phyloP scores from a whole-genome alignment of 1,139 yeast genomes.

The Suhomyces panamericanus region DNA sequence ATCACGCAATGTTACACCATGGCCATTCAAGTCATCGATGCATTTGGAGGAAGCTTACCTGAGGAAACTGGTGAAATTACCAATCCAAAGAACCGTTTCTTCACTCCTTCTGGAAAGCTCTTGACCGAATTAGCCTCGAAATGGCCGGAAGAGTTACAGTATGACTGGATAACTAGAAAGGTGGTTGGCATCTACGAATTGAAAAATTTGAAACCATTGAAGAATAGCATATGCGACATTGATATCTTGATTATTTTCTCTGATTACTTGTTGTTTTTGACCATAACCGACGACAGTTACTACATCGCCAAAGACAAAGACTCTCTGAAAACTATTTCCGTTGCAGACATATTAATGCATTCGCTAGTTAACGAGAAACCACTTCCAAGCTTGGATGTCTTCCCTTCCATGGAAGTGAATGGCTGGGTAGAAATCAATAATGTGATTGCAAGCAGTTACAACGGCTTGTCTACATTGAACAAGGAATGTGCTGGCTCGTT shows the following conservation, averaged over 20 bases:
- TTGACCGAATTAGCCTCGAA: conserved; percentile 77
- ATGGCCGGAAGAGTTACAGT: conserved; percentile 87
- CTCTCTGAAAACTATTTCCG: conserved; percentile 55
- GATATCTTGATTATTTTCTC: conserved; percentile 76
- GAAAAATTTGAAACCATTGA: conserved; percentile 29
- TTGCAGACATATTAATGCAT: conserved; percentile 84
- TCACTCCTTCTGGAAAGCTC: conserved; percentile 89
- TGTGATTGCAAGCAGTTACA: conserved; percentile 48
- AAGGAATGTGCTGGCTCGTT: conserved; percentile 19
- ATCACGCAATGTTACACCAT: conserved; percentile 49
- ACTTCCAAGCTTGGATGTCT: conserved; percentile 46
- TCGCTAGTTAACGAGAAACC: conserved; percentile 86
- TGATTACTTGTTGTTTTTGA: conserved; percentile 69
- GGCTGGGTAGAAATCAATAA: conserved; percentile 70
- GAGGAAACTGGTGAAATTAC: conserved; percentile 27
- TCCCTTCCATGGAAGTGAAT: conserved; percentile 69
- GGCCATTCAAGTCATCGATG: conserved; percentile 68
- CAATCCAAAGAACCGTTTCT: conserved; percentile 51
- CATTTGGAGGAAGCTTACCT: conserved; percentile 58
- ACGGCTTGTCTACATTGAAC: conserved; percentile 19
- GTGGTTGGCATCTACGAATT: conserved; percentile 80
- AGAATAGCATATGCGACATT: conserved; percentile 29
- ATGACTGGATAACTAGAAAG: conserved; percentile 84
- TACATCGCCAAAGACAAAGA: conserved; percentile 26
- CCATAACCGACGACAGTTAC: conserved; percentile 44